phyloP scores from a whole-genome alignment of 1,284 basidiomycete species.

The Rhodofomes roseus region DNA sequence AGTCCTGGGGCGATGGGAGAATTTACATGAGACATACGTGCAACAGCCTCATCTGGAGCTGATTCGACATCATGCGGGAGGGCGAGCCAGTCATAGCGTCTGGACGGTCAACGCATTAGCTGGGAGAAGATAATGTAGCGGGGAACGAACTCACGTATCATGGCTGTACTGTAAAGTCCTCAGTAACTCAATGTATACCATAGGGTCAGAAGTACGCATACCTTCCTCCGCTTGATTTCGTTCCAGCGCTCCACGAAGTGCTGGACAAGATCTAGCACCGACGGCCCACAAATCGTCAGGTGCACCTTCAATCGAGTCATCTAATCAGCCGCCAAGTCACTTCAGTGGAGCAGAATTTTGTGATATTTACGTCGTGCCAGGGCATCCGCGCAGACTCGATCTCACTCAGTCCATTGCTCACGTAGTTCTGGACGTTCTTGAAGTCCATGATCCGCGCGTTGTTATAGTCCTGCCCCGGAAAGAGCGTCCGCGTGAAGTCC shows the following conservation, averaged over 20 bases:
- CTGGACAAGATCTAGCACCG: constrained; percentile 85
- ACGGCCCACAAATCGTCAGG: constrained; percentile 83
- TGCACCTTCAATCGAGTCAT: constrained; percentile 53
- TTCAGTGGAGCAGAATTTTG: neutral
- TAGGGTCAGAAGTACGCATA: constrained; percentile 12
- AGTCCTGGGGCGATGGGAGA: neutral
- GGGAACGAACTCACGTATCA: constrained; percentile 6
- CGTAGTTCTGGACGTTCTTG: constrained; percentile 77
- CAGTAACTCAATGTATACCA: neutral
- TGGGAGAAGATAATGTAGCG: too few species aligned
- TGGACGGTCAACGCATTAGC: constrained; percentile 13
- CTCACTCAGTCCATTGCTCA: constrained; percentile 72
- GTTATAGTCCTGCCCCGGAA: constrained; percentile 94
- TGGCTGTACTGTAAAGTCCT: constrained; percentile 3
- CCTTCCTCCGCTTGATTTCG: constrained; percentile 78
- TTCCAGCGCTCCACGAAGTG: constrained; percentile 92
- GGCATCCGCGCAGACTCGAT: constrained; percentile 80
- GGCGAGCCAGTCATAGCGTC: constrained; percentile 73
- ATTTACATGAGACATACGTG: constrained; percentile 36
- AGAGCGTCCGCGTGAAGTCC: constrained; percentile 76
- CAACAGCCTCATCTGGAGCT: constrained; percentile 64
- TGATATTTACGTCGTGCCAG: constrained; percentile 74
- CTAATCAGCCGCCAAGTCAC: too few species aligned
- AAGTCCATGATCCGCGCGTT: constrained; percentile 83
- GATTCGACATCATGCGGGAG: constrained; percentile 70